These are phyloP conservation scores for Ziziphus jujuba DNA, from an alignment of 306 rosid genomes.

Conservation along the genomic window DNA sequence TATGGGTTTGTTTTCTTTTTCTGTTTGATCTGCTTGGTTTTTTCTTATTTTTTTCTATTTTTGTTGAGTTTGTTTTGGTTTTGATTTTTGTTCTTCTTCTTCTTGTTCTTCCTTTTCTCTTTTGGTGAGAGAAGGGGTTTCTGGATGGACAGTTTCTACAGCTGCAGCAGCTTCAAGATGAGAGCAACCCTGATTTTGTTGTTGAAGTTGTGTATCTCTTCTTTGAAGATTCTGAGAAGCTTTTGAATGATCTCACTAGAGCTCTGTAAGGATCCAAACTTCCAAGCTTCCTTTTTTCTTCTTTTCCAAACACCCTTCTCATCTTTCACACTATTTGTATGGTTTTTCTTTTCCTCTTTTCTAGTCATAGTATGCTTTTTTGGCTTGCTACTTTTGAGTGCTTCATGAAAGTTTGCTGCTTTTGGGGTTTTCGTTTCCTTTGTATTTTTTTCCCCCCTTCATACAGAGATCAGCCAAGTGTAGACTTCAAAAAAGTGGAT, in stretches of 20 bases:
- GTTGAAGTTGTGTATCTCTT: slow-evolving; percentile 90
- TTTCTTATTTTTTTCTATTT: slow-evolving; percentile 12
- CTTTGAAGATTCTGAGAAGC: slow-evolving; percentile 96
- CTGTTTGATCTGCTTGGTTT: slow-evolving; percentile 16
- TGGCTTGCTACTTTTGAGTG: slow-evolving; percentile 12
- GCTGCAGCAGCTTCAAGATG: slow-evolving; percentile 96
- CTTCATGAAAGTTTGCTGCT: slow-evolving; percentile 20
- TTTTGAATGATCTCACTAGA: slow-evolving; percentile 78
- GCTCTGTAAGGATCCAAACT: slow-evolving; percentile 58
- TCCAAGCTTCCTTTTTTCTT: neutral
- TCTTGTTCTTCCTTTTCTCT: neutral
- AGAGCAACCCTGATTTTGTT: slow-evolving; percentile 93
- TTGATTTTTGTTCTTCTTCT: slow-evolving; percentile 21
- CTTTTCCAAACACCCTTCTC: neutral
- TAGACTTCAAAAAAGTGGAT: slow-evolving; percentile 88
- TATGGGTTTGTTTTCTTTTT: slow-evolving; percentile 20
- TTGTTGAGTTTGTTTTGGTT: slow-evolving; percentile 20
- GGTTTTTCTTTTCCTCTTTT: slow-evolving; percentile 5
- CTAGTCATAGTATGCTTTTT: slow-evolving; percentile 8
- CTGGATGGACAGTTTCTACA: slow-evolving; percentile 88
- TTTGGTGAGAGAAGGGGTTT: slow-evolving; percentile 54
- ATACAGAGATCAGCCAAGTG: slow-evolving; percentile 61
- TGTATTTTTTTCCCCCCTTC: slow-evolving; percentile 20
- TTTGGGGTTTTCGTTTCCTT: neutral
- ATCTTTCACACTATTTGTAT: neutral